These are phyloP conservation scores for Malassezia equina DNA, from an alignment of 1,284 basidiomycete species.

Conservation along the genomic window DNA sequence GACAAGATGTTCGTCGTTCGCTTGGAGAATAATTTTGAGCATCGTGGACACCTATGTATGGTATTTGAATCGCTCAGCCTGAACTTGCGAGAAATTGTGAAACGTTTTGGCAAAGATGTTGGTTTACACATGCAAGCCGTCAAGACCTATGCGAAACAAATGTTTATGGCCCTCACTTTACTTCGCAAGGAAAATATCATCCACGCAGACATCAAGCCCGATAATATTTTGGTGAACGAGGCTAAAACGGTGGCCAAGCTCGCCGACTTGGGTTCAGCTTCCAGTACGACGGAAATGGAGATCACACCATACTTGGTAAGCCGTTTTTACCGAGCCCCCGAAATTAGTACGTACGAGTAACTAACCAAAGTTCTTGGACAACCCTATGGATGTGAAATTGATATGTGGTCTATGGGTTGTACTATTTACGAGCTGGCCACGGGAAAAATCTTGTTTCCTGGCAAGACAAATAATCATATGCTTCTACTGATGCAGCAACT, in stretches of 20 bases:
- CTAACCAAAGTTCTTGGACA: slow-evolving; percentile 68
- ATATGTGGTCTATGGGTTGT: slow-evolving; percentile 95
- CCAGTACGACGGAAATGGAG: slow-evolving; percentile 84
- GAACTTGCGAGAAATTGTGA: slow-evolving; percentile 95
- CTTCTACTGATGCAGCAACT: slow-evolving; percentile 66
- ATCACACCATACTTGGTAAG: slow-evolving; percentile 97
- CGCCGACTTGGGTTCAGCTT: slow-evolving; percentile 91
- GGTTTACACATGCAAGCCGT: slow-evolving; percentile 92
- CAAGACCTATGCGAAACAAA: slow-evolving; percentile 91
- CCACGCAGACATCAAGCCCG: slow-evolving; percentile 75
- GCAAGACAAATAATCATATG: slow-evolving; percentile 96
- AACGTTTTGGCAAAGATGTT: slow-evolving; percentile 96
- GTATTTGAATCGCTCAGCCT: slow-evolving; percentile 83
- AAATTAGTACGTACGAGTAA: slow-evolving; percentile 68
- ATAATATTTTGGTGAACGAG: slow-evolving; percentile 60
- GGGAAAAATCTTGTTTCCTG: slow-evolving; percentile 95
- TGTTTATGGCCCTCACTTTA: slow-evolving; percentile 75
- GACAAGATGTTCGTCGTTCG: slow-evolving; percentile 93
- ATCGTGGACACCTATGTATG: slow-evolving; percentile 87
- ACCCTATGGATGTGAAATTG: slow-evolving; percentile 84
- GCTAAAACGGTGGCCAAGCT: slow-evolving; percentile 86
- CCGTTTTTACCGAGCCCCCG: slow-evolving; percentile 93
- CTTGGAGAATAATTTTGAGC: slow-evolving; percentile 85
- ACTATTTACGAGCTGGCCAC: slow-evolving; percentile 96
- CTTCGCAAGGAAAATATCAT: slow-evolving; percentile 82